Conservation (phyloP, 176 grass and related monocot species). For the Bonia amplexicaulis region DNA sequence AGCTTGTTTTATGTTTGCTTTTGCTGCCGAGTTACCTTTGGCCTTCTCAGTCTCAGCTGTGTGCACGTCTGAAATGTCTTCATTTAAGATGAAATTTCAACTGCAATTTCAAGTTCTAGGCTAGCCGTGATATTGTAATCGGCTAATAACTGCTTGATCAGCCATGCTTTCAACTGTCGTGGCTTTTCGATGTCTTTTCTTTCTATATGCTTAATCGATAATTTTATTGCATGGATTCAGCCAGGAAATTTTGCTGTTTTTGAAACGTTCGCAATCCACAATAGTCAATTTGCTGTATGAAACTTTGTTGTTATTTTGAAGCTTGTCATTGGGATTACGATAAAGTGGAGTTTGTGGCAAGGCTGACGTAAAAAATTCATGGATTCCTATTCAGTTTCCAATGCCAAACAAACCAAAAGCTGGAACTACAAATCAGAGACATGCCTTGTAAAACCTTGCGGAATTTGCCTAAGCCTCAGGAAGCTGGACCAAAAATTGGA, state of each 20-base stretch:
- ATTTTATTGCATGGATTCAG: background rate
- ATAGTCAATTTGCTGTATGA: background rate
- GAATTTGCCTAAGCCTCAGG: background rate
- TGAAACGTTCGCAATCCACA: background rate
- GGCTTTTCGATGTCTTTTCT: background rate
- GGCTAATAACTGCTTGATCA: background rate
- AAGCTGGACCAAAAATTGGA: background rate
- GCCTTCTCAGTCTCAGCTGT: background rate
- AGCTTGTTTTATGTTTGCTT: slow-evolving; percentile 31
- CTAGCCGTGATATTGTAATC: background rate
- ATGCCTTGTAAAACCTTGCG: background rate
- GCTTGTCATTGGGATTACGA: background rate
- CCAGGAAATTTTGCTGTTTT: background rate
- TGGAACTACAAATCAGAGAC: background rate
- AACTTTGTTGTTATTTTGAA: background rate
- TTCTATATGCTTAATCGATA: background rate
- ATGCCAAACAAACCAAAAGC: too few relatives aligned
- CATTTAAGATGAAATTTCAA: background rate
- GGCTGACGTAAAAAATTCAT: background rate
- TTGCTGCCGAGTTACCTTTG: background rate
- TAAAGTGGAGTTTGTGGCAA: background rate
- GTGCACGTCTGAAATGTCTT: background rate
- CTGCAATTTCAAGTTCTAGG: slow-evolving; percentile 6
- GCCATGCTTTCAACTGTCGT: background rate
- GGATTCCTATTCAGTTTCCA: background rate